Base-by-base conservation (phyloP, 768 basidiomycete genomes). In the Leccinum incarnatum region DNA sequence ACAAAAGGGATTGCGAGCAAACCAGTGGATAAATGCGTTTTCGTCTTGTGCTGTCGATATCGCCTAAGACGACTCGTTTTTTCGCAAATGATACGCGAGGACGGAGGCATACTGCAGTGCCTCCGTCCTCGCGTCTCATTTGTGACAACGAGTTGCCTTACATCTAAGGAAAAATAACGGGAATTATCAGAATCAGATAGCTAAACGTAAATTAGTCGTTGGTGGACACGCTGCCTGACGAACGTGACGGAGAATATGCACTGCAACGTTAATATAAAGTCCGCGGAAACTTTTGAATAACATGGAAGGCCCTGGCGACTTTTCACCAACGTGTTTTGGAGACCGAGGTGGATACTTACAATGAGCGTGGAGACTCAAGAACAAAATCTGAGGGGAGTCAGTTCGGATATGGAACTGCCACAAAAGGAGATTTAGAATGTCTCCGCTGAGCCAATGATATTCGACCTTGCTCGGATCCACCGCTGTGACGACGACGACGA, bases 121-220 rank as follows among this genome's bases (percentile, higher is more conserved):
- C 55, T 25, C 46, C 32, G 53, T 52, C 27, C 54, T 59, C 63
- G 59, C 57, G 27, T 51, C 65, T 58, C 56, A 29, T 60, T 56
- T 55, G 54, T 51, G 30, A 57, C 51, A 65, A 55, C 40, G 58
- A 23, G 46, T 40, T 46, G 51, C 55, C 51, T 37, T 54, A 30
- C 40, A 42, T 42, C 66, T 61, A 53, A 56, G 10, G 53, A 51
- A n/a, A 15, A 54, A 32, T 67, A 58, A 48, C 10, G 50, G 50
- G 29, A 52, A 45, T 32, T 45, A 65, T 65, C 54, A 65, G 51
- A 59, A 34, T n/a, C 40, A n/a, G 40, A n/a, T 62, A 40, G 34
- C 36, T 15, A 71, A 14, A 69, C 68, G 68, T 69, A 69, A 69
- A 62, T 15, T 58, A 62, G 29, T 61, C 55, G 62, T 67, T 66